phyloP scores from a whole-genome alignment of 2,329 filamentous ascomycete species.

The Bimuria novae-zelandiae region DNA sequence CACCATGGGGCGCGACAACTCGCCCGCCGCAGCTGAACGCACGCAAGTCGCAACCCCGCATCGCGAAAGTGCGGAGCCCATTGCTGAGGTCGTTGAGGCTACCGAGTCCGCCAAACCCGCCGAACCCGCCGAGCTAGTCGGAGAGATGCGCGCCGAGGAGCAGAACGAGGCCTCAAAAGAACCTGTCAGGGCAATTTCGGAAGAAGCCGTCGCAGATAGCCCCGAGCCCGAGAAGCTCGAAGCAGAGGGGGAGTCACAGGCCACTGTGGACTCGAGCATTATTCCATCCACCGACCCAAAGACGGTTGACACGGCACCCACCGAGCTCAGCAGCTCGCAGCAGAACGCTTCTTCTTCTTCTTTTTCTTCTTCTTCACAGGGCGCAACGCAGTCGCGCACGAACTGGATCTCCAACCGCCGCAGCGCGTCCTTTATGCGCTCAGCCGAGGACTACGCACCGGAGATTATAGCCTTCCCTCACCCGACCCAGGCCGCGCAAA shows the following conservation, averaged over 20 bases:
- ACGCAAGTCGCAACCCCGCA: constrained; percentile 22
- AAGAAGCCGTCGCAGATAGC: constrained; percentile 6
- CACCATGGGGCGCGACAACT: constrained; percentile 26
- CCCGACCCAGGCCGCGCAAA: constrained; percentile 38
- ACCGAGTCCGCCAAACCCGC: background rate
- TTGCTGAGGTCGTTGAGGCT: constrained; percentile 1
- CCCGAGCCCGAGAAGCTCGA: constrained; percentile 8
- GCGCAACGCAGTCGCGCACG: constrained; percentile 34
- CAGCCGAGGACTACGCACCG: constrained; percentile 38
- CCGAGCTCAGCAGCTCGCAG: constrained; percentile 38
- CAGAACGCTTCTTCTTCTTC: constrained; percentile 30
- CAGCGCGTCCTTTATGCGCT: constrained; percentile 48
- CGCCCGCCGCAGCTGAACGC: constrained; percentile 18
- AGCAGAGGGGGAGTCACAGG: constrained; percentile 25
- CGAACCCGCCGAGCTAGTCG: constrained; percentile 1
- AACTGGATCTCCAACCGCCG: constrained; percentile 54
- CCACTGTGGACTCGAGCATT: constrained; percentile 20
- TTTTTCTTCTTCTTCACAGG: constrained; percentile 44
- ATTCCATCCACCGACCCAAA: constrained; percentile 30
- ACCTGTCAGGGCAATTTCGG: constrained; percentile 6
- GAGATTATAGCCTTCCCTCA: constrained; percentile 39
- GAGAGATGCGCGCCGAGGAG: constrained; percentile 13
- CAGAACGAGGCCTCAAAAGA: constrained; percentile 8
- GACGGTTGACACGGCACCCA: constrained; percentile 29
- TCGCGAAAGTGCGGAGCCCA: constrained; percentile 7